Percentiles rank a stretch among this genome's conserved stretches.
Conservation (phyloP, 331 rosid species). For the Malus hybrid region DNA sequence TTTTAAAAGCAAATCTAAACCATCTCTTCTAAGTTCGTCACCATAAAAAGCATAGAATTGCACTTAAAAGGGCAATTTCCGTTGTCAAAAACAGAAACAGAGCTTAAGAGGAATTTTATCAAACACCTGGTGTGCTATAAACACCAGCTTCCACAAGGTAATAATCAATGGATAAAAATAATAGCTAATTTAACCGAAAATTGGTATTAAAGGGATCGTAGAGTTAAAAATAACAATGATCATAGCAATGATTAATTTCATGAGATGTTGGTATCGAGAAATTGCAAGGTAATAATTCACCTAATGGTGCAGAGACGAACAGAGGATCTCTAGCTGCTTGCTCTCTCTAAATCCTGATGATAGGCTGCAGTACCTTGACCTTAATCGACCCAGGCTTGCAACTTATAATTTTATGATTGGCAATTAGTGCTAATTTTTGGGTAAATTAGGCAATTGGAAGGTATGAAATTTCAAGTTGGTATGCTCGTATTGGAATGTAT, state of each 20-base stretch:
- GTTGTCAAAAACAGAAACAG: not conserved
- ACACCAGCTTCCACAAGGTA: not conserved
- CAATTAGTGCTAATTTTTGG: no score
- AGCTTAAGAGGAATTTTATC: slow-evolving; percentile 9
- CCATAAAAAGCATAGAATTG: no score
- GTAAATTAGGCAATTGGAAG: no score
- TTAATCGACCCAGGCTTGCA: not conserved
- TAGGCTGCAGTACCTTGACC: no score
- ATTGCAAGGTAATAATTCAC: not conserved
- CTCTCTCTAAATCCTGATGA: no score
- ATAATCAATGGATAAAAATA: not conserved
- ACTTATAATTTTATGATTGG: no score
- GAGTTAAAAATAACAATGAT: not conserved
- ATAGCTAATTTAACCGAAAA: not conserved
- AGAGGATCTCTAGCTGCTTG: not conserved
- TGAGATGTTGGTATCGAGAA: not conserved
- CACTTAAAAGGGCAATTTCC: not conserved
- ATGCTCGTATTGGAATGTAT: no score
- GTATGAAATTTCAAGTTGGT: no score
- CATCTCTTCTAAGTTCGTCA: no score
- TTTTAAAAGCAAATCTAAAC: no score
- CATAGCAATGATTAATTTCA: not conserved
- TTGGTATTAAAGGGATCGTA: not conserved
- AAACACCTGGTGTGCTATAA: slow-evolving; percentile 14
- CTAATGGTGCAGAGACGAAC: not conserved